Base-by-base conservation (phyloP, 805 yeast genomes). In the Teunomyces barrocoloradensis region DNA sequence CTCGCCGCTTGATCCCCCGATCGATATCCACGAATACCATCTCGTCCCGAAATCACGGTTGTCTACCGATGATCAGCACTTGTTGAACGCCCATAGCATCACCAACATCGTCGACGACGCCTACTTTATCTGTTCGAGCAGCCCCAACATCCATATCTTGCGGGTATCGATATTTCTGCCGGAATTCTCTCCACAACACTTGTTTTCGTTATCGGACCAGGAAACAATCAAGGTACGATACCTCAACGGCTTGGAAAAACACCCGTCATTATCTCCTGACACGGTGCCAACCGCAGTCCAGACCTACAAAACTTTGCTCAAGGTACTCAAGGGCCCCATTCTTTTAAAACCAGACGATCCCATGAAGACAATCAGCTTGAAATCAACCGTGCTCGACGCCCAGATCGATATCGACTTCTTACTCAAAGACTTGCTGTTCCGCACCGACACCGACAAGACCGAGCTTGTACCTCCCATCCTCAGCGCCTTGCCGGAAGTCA, bases 241-340 rank as follows among this genome's bases (percentile, higher is more conserved):
- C 52, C 60, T 67, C 11, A 65, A 69, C 4, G 44, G 49, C 23
- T 60, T 65, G 17, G 57, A 55, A 21, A 52, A 46, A 52, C 53
- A 69, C 64, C 53, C 62, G 4, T 35, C 49, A 39, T 66, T 64
- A 20, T 60, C 68, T 0, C 52, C 62, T 0, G 68, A 63, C 9
- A 51, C 63, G 1, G 54, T 64, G 1, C 91, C 95, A 0, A 66
- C 79, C 3, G 77, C 82, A 2, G 61, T 77, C 0, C 78, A 76
- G 38, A 85, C 95, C 54, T 68, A 86, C 18, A 69, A 71, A 42
- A 84, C 89, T 0, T 57, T 89, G 13, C 74, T 78, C 54, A 81
- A 80, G 50, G 84, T 86, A 6, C 66, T 88, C 41, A 79, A 74
- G 52, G 91, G 89, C 1, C 92, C 96, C 0, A 62, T 89, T 18